Evolutionary conservation across 768 basidiomycete species (phyloP), one percentile per base, ranked within the genome.

Genomic region (Auricularia cornea): DNA sequence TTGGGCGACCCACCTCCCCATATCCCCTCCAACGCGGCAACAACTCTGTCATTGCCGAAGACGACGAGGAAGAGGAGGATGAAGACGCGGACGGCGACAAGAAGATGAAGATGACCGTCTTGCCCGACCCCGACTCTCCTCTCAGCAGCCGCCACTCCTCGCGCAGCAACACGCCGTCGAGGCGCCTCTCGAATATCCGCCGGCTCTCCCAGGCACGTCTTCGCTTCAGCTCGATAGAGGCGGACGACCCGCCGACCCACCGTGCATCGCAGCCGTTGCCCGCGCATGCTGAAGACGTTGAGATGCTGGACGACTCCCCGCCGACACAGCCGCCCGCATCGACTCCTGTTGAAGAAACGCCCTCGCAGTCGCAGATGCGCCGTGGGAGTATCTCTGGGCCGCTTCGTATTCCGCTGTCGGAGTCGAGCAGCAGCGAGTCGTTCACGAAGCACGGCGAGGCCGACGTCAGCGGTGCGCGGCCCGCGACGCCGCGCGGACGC

Each of bases 1-100:
- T 88, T 88, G 88, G 89, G 2, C 78, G 84, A 12, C 88, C 89
- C 1, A 79, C 84, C 51, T 90, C 87, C 61, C 88, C 88, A 0
- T 88, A 82, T 70, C 88, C 85, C 32, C 59, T 35, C 10, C 23
- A 60, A 11, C 57, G 44, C 44, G 23, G 44, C 23, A 48, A 48
- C 23, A 23, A 18, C 20, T 59, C 35, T 26, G 68, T 62, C 12
- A 63, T 40, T 59, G 72, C 66, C 18, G 68, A 66, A 40, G 60
- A 63, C 26, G 67, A 52, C 59, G 52, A 63, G 31, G 62, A 60
- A 20, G 63, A 57, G 26, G 63, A 61, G n/a, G 65, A 61, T 8
- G n/a, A n/a, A n/a, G n/a, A n/a, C n/a, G n/a, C n/a, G n/a, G 59
- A 61, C 8, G 23, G 51, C 5, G 63, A 56, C n/a, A 31, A 32